Base-by-base conservation (phyloP, 2,329 filamentous ascomycete species). In the Botrytis galanthina region DNA sequence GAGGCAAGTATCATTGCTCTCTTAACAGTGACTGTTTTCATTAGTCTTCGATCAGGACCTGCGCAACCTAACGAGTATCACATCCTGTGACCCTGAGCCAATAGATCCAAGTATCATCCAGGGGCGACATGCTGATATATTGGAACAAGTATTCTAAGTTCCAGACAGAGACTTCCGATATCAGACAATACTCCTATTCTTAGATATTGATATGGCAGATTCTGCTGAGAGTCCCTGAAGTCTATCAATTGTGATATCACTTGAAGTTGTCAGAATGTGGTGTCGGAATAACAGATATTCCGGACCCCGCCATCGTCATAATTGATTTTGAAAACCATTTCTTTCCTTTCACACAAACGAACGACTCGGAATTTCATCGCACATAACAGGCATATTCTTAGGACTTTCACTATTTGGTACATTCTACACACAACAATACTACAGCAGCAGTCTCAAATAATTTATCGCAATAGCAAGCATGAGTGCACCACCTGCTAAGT, bases 401-500 rank as follows among this genome's bases (percentile, higher is more conserved):
- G 37, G n/a, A 44, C n/a, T 16, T 32, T 20, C 2, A 10, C 35
- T 9, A 12, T 39, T 51, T 14, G 2, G 1, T 44, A 32, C 22
- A 57, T 3, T 18, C 16, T 29, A 42, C 1, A 26, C 1, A 44
- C 26, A 16, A 37, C 2, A 14, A 37, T 10, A 14, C 7, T 20
- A 14, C 4, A 57, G 16, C 20, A 4, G 32, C 10, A 44, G 16
- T 32, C 4, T 14, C 26, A n/a, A 2, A 22, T 8, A 16, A 10
- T 4, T n/a, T 37, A 39, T 10, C 26, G 3, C 26, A 48, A 26
- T 46, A 22, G 16, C n/a, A 63, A 77, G 59, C 51, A 78, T 78
- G 75, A 76, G 74, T 72, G 75, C 48, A 54, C 73, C 78, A 29
- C 79, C 81, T 75, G 78, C 79, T n/a, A 80, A 79, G 62, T 86